Base-by-base conservation (phyloP, 164 flowering plant species). In the Sextonia rubra region DNA sequence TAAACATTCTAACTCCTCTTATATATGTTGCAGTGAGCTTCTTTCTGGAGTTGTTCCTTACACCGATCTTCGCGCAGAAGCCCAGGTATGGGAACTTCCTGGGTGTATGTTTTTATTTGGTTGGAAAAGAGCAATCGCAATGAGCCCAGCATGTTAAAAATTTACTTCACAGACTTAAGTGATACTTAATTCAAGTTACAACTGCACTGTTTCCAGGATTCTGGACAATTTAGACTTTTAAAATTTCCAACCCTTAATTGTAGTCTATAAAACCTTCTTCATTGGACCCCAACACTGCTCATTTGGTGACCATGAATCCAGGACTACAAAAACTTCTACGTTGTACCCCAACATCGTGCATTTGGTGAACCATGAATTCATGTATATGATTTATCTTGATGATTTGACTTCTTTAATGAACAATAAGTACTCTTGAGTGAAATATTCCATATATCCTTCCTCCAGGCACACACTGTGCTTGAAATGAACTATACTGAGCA, bases 401-500 rank as follows among this genome's bases (percentile, higher is more conserved):
- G 44, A 18, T 64, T 64, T 17, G 44, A 29, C 44, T 29, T 27
- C 27, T 2, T 30, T 64, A 15, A 26, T 64, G 44, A 64, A 64
- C n/a, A 17, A 56, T 56, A 20, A 30, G 4, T 18, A 24, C 15
- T 29, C 0, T 48, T 29, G 12, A 66, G 18, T 30, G 24, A 47
- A 15, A 47, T 25, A 24, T 44, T 26, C 44, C 44, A 62, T 26
- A 47, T 63, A 56, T 64, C 60, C 48, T 67, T 26, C 64, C 72
- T 74, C 67, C 87, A 92, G 99, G 99, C 99, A 63, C 99, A 95
- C 80, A 95, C 99, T 27, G 98, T 95, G 60, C 85, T 92, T 65
- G 99, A 95, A 86, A 95, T 95, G 98, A 92, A 82, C 78, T 91
- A 95, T 73, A 89, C 96, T 60, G 98, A 92, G 81, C 99, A 95